These are phyloP conservation scores for Ramaria sp. DNA, from an alignment of 768 basidiomycete species.

Conservation along the genomic window DNA sequence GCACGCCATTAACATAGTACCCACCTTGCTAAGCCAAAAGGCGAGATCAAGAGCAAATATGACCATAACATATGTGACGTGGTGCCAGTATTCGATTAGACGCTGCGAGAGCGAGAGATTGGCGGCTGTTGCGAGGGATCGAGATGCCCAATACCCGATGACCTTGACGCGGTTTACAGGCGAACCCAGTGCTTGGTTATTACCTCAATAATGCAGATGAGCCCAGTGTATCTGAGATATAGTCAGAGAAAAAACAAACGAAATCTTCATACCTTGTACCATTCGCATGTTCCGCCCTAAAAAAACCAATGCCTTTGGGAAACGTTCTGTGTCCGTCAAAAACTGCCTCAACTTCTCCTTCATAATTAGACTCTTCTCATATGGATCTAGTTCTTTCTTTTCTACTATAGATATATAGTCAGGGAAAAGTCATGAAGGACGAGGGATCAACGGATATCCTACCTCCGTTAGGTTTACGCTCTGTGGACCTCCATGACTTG, in stretches of 20 bases:
- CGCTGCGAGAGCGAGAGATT: conserved; percentile 32
- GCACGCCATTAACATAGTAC: conserved; percentile 10
- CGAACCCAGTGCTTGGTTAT: conserved; percentile 75
- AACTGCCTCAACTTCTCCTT: conserved; percentile 58
- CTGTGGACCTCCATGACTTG: conserved; percentile 36
- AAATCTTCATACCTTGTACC: conserved; percentile 34
- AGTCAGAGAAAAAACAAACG: conserved; percentile 12
- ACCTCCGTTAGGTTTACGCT: neutral
- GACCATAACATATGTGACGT: conserved; percentile 51
- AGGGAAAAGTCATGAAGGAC: neutral
- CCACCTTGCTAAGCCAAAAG: conserved; percentile 53
- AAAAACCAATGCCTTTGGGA: conserved; percentile 66
- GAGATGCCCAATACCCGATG: conserved; percentile 73
- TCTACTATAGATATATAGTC: neutral
- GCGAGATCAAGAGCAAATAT: conserved; percentile 62
- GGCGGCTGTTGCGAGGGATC: conserved; percentile 38
- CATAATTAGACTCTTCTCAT: conserved; percentile 59
- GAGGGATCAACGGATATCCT: neutral
- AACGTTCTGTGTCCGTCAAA: conserved; percentile 65
- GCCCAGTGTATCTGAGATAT: neutral
- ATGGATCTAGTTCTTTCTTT: conserved; percentile 35
- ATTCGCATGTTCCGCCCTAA: conserved; percentile 69
- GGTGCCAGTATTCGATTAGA: conserved; percentile 42
- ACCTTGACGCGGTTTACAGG: conserved; percentile 89
- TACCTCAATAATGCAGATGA: conserved; percentile 35